Evolutionary conservation across 2,329 filamentous ascomycete genomes (phyloP).

Genomic region (Fusarium pseudoanthophilum): DNA sequence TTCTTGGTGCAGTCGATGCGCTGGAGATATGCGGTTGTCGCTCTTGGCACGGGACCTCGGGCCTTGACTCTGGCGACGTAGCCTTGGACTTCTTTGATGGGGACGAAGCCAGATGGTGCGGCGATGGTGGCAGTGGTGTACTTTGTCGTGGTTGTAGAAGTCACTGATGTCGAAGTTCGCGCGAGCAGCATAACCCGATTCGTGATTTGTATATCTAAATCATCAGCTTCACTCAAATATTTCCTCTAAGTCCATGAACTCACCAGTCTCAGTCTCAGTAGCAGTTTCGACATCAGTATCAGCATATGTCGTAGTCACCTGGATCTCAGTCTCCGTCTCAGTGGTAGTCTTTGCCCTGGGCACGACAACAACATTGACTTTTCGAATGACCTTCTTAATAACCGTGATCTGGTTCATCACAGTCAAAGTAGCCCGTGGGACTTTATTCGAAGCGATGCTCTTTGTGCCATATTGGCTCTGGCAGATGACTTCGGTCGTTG

Average conservation of each 20-base stretch:
- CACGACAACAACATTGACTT: not conserved
- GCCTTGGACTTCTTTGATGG: not conserved
- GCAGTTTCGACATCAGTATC: not conserved
- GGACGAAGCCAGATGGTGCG: not conserved
- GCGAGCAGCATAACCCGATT: not conserved
- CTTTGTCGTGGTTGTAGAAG: not conserved
- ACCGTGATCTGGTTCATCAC: not conserved
- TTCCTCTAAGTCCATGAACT: rapidly evolving
- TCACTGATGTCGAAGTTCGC: not conserved
- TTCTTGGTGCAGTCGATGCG: conserved; percentile 1
- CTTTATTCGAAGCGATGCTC: not conserved
- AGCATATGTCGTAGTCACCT: not conserved
- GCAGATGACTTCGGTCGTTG: not conserved
- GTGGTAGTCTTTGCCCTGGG: not conserved
- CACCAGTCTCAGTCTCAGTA: not conserved
- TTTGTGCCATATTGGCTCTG: not conserved
- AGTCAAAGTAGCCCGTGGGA: not conserved
- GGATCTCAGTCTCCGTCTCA: not conserved
- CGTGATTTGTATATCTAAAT: not conserved
- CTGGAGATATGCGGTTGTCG: not conserved
- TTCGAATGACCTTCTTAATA: conserved; percentile 4
- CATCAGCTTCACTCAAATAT: not conserved
- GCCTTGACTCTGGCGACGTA: not conserved
- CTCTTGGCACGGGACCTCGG: not conserved
- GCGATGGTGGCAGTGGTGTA: not conserved